Evolutionary conservation across 2,329 filamentous ascomycete species (phyloP).

Genomic region (Sphaerulina vaccinii): DNA sequence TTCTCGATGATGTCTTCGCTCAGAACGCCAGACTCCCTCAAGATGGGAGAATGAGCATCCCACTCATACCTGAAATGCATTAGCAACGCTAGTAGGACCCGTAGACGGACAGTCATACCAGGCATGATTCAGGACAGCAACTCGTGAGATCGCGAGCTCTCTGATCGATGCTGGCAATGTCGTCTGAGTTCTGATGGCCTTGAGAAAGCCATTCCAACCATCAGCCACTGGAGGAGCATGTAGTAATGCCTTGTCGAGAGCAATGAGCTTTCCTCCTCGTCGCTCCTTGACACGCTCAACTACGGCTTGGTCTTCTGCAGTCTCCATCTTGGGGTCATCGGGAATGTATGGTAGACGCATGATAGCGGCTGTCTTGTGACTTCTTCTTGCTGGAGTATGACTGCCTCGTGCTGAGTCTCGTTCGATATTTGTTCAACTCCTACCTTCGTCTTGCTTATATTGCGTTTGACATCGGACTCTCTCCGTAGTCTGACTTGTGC

Average conservation of each 20-base stretch:
- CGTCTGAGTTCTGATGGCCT: conserved; percentile 55
- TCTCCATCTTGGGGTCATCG: conserved; percentile 50
- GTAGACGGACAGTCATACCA: conserved; percentile 51
- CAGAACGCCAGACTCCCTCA: conserved; percentile 65
- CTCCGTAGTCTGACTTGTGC: too few species aligned
- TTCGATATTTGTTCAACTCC: too few species aligned
- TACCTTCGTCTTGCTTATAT: too few species aligned
- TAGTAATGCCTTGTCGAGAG: conserved; percentile 55
- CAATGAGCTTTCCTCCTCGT: conserved; percentile 51
- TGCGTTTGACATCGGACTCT: too few species aligned
- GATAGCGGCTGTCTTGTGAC: too few species aligned
- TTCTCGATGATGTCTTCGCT: conserved; percentile 47
- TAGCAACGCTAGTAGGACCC: not conserved
- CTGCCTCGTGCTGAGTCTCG: too few species aligned
- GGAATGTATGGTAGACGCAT: conserved; percentile 34
- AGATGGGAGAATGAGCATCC: conserved; percentile 69
- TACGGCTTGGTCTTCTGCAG: conserved; percentile 50
- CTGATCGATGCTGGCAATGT: conserved; percentile 55
- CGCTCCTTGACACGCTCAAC: conserved; percentile 53
- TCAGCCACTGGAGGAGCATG: conserved; percentile 57
- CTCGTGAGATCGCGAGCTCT: conserved; percentile 77
- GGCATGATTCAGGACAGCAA: conserved; percentile 75
- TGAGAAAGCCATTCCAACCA: conserved; percentile 59
- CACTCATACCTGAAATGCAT: conserved; percentile 59
- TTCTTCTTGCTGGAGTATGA: not conserved